Conservation (phyloP, 2,329 filamentous ascomycete species). For the Penicillium sp. region DNA sequence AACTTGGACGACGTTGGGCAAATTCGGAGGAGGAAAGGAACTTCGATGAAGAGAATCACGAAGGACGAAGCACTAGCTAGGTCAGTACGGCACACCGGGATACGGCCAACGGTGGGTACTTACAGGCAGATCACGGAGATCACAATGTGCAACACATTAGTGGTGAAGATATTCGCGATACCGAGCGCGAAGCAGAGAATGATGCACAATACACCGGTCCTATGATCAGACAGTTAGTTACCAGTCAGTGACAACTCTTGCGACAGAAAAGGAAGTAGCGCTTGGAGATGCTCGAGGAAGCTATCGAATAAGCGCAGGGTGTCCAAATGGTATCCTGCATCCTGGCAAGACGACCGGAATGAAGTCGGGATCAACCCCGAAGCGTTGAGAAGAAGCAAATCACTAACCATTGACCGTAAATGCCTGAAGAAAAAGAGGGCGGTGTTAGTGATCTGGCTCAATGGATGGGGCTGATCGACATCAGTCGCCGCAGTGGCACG, state of each 20-base stretch:
- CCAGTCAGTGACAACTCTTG: slow-evolving; percentile 17
- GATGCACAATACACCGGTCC: slow-evolving; percentile 62
- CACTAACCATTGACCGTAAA: slow-evolving; percentile 71
- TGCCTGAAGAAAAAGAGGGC: slow-evolving; percentile 52
- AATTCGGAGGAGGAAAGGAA: slow-evolving; percentile 93
- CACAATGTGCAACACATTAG: slow-evolving; percentile 60
- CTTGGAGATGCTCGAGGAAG: background rate
- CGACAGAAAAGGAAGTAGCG: background rate
- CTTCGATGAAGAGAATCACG: slow-evolving; percentile 82
- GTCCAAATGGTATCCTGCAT: background rate
- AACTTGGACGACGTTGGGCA: slow-evolving; percentile 92
- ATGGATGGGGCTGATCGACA: slow-evolving; percentile 17
- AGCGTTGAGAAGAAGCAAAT: background rate
- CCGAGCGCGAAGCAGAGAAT: slow-evolving; percentile 69
- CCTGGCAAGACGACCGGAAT: background rate
- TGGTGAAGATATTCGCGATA: slow-evolving; percentile 70
- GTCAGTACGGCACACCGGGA: slow-evolving; percentile 46
- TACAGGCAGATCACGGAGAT: slow-evolving; percentile 64
- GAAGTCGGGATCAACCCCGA: background rate
- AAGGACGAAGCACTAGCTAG: slow-evolving; percentile 68
- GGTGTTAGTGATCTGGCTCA: slow-evolving; percentile 27
- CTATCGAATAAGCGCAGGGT: background rate
- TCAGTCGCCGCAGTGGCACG: slow-evolving; percentile 19
- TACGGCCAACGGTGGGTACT: slow-evolving; percentile 32
- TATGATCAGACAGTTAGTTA: slow-evolving; percentile 26